Base-by-base conservation (phyloP, 345 rosid genomes). In the Microthlaspi erraticum region DNA sequence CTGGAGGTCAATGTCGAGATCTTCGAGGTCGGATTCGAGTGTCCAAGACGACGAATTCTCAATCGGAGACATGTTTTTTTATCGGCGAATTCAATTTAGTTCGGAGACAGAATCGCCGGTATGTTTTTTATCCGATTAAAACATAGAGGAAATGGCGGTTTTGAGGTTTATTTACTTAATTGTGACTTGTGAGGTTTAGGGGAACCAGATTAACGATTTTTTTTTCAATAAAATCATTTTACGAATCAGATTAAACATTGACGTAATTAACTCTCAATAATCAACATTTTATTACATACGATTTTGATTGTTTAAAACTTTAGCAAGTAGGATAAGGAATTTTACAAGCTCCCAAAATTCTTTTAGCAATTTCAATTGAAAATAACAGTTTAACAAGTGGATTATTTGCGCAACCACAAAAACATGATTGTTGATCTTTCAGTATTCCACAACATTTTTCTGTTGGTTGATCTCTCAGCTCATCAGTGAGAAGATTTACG, bases 1-100 rank as follows among this genome's bases (percentile, higher is more conserved):
- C 46, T 95, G 84, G 8, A 93, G 81, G 78, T 87, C 93, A 10
- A 93, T 83, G 86, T 87, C 88, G 61, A 93, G 87, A 52, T 82
- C 96, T 66, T 93, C 98, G 23, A 93, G 85, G 80, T 82, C 87
- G 10, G 89, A 68, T 54, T 75, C 89, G 74, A 78, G 68, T n/a
- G 79, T 75, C 80, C 72, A 77, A 5, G 75, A 45, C 0, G 72
- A 18, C 0, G 66, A 20, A 50, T 70, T 76, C 39, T 66, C 78
- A 11, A 31, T 42, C 65, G 62, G 49, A 20, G 68, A 68, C 78
- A 67, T 72, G 13, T 49, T 10, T 8, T 13, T 33, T 55, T 26
- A 3, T 26, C 29, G 43, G 51, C 36, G 33, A 20, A 31, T 38
- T 50, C 20, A 6, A 4, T 10, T 39, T 39, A 10, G 56, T 11